Conservation (phyloP, 1,284 basidiomycete species). For the Somion occarium region DNA sequence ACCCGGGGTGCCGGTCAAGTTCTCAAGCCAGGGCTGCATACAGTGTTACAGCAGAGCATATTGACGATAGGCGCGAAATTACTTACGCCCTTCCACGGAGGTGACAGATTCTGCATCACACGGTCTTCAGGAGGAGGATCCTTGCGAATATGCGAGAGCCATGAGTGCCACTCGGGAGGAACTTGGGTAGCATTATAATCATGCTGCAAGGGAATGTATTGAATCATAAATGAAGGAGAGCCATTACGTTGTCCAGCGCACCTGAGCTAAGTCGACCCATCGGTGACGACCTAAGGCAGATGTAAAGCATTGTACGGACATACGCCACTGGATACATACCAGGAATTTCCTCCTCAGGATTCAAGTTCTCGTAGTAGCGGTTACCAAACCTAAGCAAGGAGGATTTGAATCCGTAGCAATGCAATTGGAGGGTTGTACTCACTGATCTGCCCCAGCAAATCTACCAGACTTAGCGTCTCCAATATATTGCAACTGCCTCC, state of each 20-base stretch:
- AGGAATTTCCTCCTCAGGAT: conserved; percentile 80
- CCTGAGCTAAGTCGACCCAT: conserved; percentile 91
- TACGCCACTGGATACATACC: too few species aligned
- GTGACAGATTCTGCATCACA: conserved; percentile 62
- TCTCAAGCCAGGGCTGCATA: conserved; percentile 73
- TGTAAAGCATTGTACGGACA: too few species aligned
- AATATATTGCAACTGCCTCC: conserved; percentile 84
- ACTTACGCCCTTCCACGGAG: conserved; percentile 82
- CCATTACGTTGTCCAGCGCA: conserved; percentile 26
- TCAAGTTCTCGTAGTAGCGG: conserved; percentile 87
- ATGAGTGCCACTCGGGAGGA: conserved; percentile 92
- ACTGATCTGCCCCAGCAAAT: conserved; percentile 82
- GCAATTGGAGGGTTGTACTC: conserved; percentile 27
- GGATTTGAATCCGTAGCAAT: conserved; percentile 3
- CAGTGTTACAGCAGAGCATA: background rate
- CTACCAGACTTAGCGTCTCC: conserved; percentile 86
- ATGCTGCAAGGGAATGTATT: conserved; percentile 42
- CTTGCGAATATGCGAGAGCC: conserved; percentile 88
- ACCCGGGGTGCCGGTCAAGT: conserved; percentile 87
- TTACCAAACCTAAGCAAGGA: conserved; percentile 70
- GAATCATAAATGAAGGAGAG: background rate
- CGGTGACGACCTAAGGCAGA: conserved; percentile 72
- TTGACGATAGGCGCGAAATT: background rate
- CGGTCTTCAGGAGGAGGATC: conserved; percentile 74
- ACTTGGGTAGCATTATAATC: conserved; percentile 88